These are phyloP conservation scores for Phialophora macrospora DNA, from an alignment of 2,329 filamentous ascomycete species.

Conservation along the genomic window DNA sequence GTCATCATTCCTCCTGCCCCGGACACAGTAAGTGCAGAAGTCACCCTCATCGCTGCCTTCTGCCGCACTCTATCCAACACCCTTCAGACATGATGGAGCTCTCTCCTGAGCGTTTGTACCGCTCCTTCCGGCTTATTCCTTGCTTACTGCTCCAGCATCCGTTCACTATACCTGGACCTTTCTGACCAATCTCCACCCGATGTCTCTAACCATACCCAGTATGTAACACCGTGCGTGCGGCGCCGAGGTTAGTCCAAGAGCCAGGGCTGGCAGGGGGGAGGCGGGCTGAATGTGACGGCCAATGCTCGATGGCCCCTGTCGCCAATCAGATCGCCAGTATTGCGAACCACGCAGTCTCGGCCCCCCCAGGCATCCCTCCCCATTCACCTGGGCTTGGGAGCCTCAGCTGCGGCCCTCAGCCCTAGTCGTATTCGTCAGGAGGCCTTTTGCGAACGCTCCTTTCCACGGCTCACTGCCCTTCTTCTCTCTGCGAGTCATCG, in stretches of 20 bases:
- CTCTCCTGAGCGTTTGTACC: not conserved
- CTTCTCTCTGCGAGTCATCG: constrained; percentile 10
- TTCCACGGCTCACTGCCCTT: constrained; percentile 21
- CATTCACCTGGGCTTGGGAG: constrained; percentile 17
- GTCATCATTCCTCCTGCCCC: not conserved
- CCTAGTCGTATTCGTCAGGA: constrained; percentile 24
- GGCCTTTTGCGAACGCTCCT: constrained; percentile 15
- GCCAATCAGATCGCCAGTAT: constrained; percentile 23
- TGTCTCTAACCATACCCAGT: constrained; percentile 9
- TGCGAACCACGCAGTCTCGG: constrained; percentile 22
- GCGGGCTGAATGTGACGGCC: constrained; percentile 24
- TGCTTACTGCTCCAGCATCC: constrained; percentile 17
- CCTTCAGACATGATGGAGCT: not conserved
- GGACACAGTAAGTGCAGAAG: not conserved
- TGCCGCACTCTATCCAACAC: not conserved
- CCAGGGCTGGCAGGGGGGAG: constrained; percentile 1
- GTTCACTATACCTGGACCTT: constrained; percentile 4
- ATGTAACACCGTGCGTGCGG: constrained; percentile 10
- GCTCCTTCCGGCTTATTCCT: constrained; percentile 2
- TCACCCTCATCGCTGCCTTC: not conserved
- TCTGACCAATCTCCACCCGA: constrained; percentile 23
- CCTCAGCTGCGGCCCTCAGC: constrained; percentile 34
- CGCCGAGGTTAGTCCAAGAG: constrained; percentile 22
- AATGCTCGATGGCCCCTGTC: not conserved
- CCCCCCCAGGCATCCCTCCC: constrained; percentile 27